Evolutionary conservation across 2,329 filamentous ascomycete genomes (phyloP).

Genomic region (Colletotrichum theobromicola): DNA sequence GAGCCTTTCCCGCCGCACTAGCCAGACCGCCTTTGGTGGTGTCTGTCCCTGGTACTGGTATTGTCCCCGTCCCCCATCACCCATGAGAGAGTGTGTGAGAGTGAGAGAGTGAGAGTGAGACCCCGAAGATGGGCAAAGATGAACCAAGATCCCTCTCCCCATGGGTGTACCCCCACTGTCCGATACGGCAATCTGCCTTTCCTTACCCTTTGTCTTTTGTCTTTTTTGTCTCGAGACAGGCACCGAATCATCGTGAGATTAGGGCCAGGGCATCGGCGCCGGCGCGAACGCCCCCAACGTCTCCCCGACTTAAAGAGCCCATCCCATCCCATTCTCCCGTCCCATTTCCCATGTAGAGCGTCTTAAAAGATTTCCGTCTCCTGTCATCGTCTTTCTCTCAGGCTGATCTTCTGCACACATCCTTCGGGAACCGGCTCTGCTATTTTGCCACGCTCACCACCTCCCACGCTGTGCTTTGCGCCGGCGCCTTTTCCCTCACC

Average conservation of each 20-base stretch:
- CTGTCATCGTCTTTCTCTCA: not conserved
- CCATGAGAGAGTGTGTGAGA: not conserved
- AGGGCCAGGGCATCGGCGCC: conserved; percentile 7
- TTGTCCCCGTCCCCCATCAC: not conserved
- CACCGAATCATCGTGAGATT: conserved; percentile 12
- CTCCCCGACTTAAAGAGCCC: not conserved
- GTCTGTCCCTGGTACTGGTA: too few relatives aligned
- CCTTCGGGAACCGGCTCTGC: not conserved
- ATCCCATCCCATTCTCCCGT: not conserved
- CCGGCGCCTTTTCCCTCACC: not conserved
- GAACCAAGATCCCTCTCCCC: not conserved
- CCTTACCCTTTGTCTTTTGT: not conserved
- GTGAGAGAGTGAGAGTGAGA: not conserved
- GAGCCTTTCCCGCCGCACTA: not conserved
- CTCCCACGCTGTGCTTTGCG: not conserved
- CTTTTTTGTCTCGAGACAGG: not conserved
- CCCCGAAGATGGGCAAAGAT: not conserved
- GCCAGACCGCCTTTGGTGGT: not conserved
- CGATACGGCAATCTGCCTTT: not conserved
- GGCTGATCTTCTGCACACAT: not conserved
- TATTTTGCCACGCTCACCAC: not conserved
- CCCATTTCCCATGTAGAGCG: not conserved
- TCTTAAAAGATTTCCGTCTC: not conserved
- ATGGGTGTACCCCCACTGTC: conserved; percentile 2
- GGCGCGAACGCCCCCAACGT: not conserved